Percentiles rank a stretch among this genome's conserved stretches.
Conservation (phyloP, 371 early-diverging fungal genomes). For the Mucor lusitanicus region DNA sequence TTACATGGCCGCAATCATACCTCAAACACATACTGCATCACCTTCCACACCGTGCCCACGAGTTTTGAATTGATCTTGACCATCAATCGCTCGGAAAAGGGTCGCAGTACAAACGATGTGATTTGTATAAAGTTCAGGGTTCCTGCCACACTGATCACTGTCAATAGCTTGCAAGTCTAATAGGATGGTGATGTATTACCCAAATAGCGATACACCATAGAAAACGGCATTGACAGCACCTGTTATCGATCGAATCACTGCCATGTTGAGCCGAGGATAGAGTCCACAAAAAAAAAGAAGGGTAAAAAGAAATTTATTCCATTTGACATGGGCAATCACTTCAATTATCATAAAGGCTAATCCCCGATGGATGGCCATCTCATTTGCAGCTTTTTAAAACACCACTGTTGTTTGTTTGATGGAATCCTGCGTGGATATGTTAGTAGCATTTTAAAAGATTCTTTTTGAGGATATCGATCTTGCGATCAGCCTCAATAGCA, state of each 20-base stretch:
- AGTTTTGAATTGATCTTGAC: constrained; percentile 61
- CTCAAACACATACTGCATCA: constrained; percentile 66
- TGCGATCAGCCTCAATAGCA: too few relatives aligned
- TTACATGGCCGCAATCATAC: constrained; percentile 16
- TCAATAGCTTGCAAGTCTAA: neutral
- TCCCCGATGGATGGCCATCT: neutral
- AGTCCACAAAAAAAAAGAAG: neutral
- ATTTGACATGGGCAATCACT: constrained; percentile 1
- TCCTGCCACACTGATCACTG: constrained; percentile 37
- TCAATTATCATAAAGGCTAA: neutral
- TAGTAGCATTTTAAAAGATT: neutral
- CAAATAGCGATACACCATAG: constrained; percentile 43
- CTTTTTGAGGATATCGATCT: neutral
- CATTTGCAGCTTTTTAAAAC: neutral
- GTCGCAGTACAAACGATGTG: constrained; percentile 53
- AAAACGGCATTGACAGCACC: constrained; percentile 35
- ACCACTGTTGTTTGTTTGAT: neutral
- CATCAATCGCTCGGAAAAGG: constrained; percentile 56
- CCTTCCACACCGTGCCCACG: constrained; percentile 62
- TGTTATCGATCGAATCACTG: constrained; percentile 23
- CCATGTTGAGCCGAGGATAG: constrained; percentile 9
- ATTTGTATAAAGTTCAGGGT: constrained; percentile 59
- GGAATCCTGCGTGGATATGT: neutral
- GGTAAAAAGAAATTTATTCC: neutral
- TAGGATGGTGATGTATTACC: constrained; percentile 21